phyloP scores from a whole-genome alignment of 2,329 filamentous ascomycete species.

The Claviceps monticola region DNA sequence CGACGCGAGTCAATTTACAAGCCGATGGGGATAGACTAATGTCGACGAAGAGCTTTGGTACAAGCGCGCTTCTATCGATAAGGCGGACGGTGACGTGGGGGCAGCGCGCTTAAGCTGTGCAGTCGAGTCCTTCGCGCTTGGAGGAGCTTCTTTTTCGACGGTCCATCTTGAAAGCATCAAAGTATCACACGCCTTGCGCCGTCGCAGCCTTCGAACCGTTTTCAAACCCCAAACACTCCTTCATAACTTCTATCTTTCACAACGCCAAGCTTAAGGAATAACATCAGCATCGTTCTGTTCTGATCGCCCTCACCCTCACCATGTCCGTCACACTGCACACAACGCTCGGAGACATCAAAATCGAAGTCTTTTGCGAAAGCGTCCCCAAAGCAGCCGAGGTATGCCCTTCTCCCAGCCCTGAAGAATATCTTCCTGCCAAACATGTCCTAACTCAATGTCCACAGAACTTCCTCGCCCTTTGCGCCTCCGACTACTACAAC shows the following conservation, averaged over 20 bases:
- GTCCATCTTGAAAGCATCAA: too few relatives aligned
- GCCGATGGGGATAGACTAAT: not conserved
- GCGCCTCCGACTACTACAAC: slow-evolving; percentile 66
- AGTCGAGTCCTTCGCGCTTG: too few relatives aligned
- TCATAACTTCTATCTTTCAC: not conserved
- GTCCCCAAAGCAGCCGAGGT: slow-evolving; percentile 86
- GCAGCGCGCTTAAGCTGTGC: too few relatives aligned
- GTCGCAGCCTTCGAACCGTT: too few relatives aligned
- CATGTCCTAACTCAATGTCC: not conserved
- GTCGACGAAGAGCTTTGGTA: too few relatives aligned
- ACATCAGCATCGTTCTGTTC: not conserved
- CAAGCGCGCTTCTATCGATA: too few relatives aligned
- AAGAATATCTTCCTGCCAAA: too few relatives aligned
- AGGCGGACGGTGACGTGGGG: too few relatives aligned
- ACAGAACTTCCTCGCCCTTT: slow-evolving; percentile 78
- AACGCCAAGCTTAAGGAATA: not conserved
- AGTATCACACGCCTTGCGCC: too few relatives aligned
- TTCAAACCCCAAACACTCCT: too few relatives aligned
- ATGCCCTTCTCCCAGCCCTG: slow-evolving; percentile 11
- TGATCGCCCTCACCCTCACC: not conserved
- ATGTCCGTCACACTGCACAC: slow-evolving; percentile 74
- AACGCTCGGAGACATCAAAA: slow-evolving; percentile 76
- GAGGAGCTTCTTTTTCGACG: too few relatives aligned
- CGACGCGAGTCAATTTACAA: too few relatives aligned
- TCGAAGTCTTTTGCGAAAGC: slow-evolving; percentile 91